These are phyloP conservation scores for Hansenula lynferdii DNA, from an alignment of 1,139 yeast species.

Conservation along the genomic window DNA sequence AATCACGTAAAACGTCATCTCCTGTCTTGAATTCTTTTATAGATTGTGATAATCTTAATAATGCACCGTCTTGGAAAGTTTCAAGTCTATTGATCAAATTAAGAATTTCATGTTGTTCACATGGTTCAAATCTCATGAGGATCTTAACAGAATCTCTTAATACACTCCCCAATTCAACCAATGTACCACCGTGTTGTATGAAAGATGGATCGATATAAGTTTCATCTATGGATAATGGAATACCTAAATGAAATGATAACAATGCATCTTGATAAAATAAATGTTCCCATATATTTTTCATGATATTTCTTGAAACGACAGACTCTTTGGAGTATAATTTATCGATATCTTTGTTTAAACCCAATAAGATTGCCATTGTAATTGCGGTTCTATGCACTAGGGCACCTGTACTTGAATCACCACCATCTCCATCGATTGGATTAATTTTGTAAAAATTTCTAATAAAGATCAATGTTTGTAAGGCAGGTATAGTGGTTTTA, in stretches of 20 bases:
- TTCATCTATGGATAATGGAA: slow-evolving; percentile 21
- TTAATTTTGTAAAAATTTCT: slow-evolving; percentile 17
- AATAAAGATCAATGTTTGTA: slow-evolving; percentile 23
- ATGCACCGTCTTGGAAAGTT: slow-evolving; percentile 8
- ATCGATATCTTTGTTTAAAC: slow-evolving; percentile 26
- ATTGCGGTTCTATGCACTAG: slow-evolving; percentile 21
- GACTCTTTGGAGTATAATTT: slow-evolving; percentile 18
- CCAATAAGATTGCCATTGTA: slow-evolving; percentile 24
- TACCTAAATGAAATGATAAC: slow-evolving; percentile 24
- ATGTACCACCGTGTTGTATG: not conserved
- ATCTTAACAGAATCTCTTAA: slow-evolving; percentile 10
- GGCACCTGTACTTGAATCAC: slow-evolving; percentile 20
- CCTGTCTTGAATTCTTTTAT: slow-evolving; percentile 5
- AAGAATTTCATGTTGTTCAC: slow-evolving; percentile 10
- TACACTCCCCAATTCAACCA: slow-evolving; percentile 5
- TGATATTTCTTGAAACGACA: slow-evolving; percentile 14
- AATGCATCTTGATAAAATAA: slow-evolving; percentile 24
- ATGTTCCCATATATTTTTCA: slow-evolving; percentile 26
- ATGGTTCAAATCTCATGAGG: slow-evolving; percentile 4
- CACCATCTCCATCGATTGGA: slow-evolving; percentile 24
- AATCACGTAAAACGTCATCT: slow-evolving; percentile 3
- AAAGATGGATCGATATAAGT: slow-evolving; percentile 12
- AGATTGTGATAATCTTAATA: slow-evolving; percentile 4
- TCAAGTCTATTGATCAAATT: slow-evolving; percentile 12
- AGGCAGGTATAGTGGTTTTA: slow-evolving; percentile 14